Base-by-base conservation (phyloP, 768 basidiomycete species). In the Pulveroboletus frians region DNA sequence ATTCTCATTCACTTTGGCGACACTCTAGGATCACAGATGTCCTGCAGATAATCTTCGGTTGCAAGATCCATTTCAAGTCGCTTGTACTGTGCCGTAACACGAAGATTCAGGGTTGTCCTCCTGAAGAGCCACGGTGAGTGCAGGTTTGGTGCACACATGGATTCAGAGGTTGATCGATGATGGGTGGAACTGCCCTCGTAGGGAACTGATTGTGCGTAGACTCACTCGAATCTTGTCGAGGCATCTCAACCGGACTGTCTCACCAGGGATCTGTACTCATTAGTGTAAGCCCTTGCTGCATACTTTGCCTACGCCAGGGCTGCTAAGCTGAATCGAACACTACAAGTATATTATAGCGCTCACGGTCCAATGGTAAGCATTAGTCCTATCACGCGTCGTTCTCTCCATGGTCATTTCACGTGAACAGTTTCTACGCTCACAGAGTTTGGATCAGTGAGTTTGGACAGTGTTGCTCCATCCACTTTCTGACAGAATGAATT, bases 391-490 rank as follows among this genome's bases (percentile, higher is more conserved):
- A 8, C 5, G 10, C 1, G 17, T 4, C 13, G 11, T 43, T 38
- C 31, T 36, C 15, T 13, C 52, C 6, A 41, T n/a, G 5, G 1
- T 11, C n/a, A 27, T 0, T n/a, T 48, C 10, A 35, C 13, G 15
- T n/a, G 13, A 17, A 14, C 9, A 56, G 55, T 11, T 56, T 57
- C 20, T 56, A 52, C 17, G 42, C 49, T 5, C 55, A 56, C 6
- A 31, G 54, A 27, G 10, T 56, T 6, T 56, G 54, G 54, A 56
- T 56, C 39, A 52, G 55, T 57, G 21, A 39, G 50, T 38, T 15
- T 3, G 5, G 7, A 11, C 1, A 7, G 4, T 7, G 27, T 36
- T 4, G 8, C 31, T n/a, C 9, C 0, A 1, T 8, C 5, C n/a
- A 3, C 13, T 18, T n/a, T 20, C 11, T 30, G 15, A 39, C 20